phyloP scores from a whole-genome alignment of 352 stramenopile genomes.

The Aphanomyces cochlioides region DNA sequence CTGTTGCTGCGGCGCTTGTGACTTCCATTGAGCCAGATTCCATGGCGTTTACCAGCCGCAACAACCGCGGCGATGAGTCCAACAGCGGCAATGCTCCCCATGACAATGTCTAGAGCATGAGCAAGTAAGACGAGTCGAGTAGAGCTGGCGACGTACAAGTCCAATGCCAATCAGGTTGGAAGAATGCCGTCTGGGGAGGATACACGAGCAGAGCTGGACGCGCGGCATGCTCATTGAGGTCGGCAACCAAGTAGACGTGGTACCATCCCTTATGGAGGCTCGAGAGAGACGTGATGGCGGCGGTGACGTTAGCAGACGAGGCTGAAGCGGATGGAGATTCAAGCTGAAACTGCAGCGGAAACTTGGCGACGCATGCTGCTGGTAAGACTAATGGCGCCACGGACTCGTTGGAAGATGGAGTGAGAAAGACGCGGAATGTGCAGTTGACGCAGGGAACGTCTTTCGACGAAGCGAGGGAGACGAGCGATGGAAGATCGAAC shows the following conservation, averaged over 20 bases:
- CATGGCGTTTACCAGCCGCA: too few species aligned
- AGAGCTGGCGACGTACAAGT: too few species aligned
- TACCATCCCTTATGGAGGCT: background rate
- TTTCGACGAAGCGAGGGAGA: background rate
- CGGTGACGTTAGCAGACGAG: background rate
- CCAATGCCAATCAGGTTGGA: too few species aligned
- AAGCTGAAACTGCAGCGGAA: background rate
- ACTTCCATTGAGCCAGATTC: too few species aligned
- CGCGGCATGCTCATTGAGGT: too few species aligned
- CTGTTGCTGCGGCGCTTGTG: too few species aligned
- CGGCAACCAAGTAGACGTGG: constrained; percentile 3
- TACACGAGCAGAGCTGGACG: too few species aligned
- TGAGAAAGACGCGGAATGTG: background rate
- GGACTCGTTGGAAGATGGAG: background rate
- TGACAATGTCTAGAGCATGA: too few species aligned
- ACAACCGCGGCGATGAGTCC: too few species aligned
- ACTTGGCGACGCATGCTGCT: background rate
- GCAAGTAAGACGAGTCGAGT: too few species aligned
- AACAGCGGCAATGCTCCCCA: too few species aligned
- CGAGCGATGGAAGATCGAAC: background rate
- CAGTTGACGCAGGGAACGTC: background rate
- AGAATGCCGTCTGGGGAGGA: too few species aligned
- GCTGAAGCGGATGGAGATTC: background rate
- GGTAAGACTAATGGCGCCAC: background rate
- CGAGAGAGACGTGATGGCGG: background rate